These are phyloP conservation scores for Rhizoctonia solani DNA, from an alignment of 1,284 basidiomycete genomes.

Conservation along the genomic window DNA sequence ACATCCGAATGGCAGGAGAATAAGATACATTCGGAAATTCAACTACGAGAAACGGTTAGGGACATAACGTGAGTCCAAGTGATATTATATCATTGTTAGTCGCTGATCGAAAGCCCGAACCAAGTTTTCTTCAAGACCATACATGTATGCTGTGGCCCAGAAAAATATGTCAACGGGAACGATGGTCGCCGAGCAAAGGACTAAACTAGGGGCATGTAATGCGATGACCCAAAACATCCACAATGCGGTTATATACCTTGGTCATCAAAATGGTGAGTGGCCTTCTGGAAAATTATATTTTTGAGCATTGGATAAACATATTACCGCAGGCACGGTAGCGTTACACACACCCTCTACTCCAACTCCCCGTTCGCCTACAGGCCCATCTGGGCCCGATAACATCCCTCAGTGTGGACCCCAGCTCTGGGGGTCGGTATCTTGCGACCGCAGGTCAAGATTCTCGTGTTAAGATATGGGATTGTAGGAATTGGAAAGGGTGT, in stretches of 20 bases:
- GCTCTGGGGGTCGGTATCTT: constrained; percentile 83
- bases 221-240: constrained; percentile 92
- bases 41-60: constrained; percentile 85
- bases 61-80: constrained; percentile 74
- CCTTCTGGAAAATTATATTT: background rate
- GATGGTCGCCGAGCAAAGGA: constrained; percentile 87
- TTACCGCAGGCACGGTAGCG: constrained; percentile 70
- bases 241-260: constrained; percentile 91
- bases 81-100: background rate
- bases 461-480: constrained; percentile 93
- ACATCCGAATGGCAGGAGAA: constrained; percentile 96
- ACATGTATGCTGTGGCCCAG: constrained; percentile 95
- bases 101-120: background rate
- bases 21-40: constrained; percentile 84
- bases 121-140: constrained; percentile 89
- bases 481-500: constrained; percentile 88
- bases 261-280: constrained; percentile 74
- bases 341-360: constrained; percentile 96
- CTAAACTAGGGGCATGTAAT: constrained; percentile 82
- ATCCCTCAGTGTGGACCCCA: constrained; percentile 82
- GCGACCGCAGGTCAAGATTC: constrained; percentile 89
- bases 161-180: constrained; percentile 94
- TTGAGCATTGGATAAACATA: background rate
- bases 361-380: constrained; percentile 87
- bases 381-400: constrained; percentile 90